Conservation (phyloP, 148 eudicot genomes). For the Chenopodium quinoa region DNA sequence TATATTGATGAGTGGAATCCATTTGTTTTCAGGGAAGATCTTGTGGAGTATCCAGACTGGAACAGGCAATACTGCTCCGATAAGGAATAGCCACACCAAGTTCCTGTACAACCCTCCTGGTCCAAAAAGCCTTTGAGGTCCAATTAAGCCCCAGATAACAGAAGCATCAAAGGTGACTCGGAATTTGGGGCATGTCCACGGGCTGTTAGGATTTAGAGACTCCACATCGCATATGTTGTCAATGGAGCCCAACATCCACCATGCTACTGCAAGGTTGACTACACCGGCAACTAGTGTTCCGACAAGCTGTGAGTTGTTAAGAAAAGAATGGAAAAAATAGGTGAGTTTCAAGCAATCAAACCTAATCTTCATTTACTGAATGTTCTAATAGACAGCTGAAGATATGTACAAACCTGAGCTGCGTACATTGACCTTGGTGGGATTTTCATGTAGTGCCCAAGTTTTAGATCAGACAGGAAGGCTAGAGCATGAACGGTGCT, state of each 20-base stretch:
- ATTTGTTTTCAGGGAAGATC: constrained; percentile 81
- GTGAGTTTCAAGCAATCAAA: background rate
- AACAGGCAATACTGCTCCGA: constrained; percentile 86
- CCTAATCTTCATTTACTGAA: background rate
- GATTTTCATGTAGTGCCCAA: constrained; percentile 99
- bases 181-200: constrained; percentile 99
- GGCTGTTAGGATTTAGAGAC: constrained; percentile 82
- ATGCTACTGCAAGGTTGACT: constrained; percentile 83
- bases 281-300: constrained; percentile 80
- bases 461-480: constrained; percentile 90
- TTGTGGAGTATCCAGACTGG: constrained; percentile 89
- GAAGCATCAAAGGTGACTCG: constrained; percentile 93
- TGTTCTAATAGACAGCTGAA: background rate
- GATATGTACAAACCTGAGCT: constrained; percentile 54
- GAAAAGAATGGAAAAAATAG: background rate
- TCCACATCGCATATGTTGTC: constrained; percentile 87
- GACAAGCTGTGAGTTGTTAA: constrained; percentile 50
- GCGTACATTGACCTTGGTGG: constrained; percentile 93
- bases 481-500: constrained; percentile 90
- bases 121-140: constrained; percentile 84
- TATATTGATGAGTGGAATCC: constrained; percentile 88
- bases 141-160: constrained; percentile 96
- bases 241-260: constrained; percentile 93
- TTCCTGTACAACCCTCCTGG: constrained; percentile 83
- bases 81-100: constrained; percentile 88